Base-by-base conservation (phyloP, 2,329 filamentous ascomycete genomes). In the Xylariaceae sp. region DNA sequence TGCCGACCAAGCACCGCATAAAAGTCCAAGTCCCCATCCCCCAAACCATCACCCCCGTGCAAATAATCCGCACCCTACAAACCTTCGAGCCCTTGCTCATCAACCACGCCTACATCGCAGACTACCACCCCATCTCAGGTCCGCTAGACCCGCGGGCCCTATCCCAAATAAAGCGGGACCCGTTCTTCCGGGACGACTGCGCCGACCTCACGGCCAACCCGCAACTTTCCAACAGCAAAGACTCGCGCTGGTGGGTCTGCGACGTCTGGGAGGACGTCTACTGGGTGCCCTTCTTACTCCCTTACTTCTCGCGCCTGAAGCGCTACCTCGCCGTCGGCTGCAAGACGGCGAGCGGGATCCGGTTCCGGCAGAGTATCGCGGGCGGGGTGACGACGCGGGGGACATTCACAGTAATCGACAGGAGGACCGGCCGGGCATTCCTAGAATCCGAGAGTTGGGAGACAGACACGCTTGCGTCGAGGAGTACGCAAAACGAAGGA, bases 301-400 rank as follows among this genome's bases (percentile, higher is more conserved):
- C 61, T 4, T 63, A 58, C 30, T 63, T 58, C 53, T 63, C 61
- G 48, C 61, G 58, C n/a, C 44, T 63, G 4, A 63, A 63, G 58
- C 58, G 56, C 54, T 63, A 61, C 10, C 56, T 61, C 30, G 61
- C 59, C 37, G 42, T 63, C 37, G 59, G 58, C 9, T 56, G 47
- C 47, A 56, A 51, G 61, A 63, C 56, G 15, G 47, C 47, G 17
- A 50, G 56, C 39, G 61, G 61, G 17, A 59, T 63, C 53, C 56
- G 61, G 17, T 63, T 63, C 48, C 61, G 61, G 39, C 52, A 56
- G 53, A 15, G 35, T 15, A 53, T 54, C 8, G 51, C 58, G 5
- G 52, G 58, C 10, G 56, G 59, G 10, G 54, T 57, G 1, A 51
- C 61, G 45, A 55, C 53, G 11, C 39, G 61, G 42, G 61, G 61